A percentile compares a stretch with the other conserved stretches of the same genome.
Evolutionary conservation across 2,329 filamentous ascomycete genomes (phyloP).

Genomic region (Ophiosphaerella herpotricha): DNA sequence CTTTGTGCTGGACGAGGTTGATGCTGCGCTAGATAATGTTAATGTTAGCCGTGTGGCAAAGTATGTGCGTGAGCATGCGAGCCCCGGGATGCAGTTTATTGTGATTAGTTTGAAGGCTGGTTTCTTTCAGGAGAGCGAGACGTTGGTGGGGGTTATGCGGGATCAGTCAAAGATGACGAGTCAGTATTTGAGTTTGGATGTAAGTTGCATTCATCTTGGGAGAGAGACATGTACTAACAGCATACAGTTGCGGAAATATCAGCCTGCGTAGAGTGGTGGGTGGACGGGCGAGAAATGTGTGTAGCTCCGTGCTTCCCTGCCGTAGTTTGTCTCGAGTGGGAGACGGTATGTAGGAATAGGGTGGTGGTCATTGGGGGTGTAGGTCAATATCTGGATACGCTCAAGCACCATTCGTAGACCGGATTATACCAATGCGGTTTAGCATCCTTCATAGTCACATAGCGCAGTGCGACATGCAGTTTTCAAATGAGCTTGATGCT

Average conservation of each 20-base stretch:
- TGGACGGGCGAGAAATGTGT: no score
- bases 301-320: no score
- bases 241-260: slow-evolving; percentile 34
- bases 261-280: slow-evolving; percentile 6
- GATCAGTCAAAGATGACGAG: slow-evolving; percentile 94
- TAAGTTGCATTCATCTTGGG: slow-evolving; percentile 58
- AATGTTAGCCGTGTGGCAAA: slow-evolving; percentile 96
- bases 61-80: slow-evolving; percentile 92
- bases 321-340: no score
- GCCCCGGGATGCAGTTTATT: slow-evolving; percentile 98
- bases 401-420: no score
- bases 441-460: no score
- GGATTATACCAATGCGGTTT: no score
- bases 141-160: slow-evolving; percentile 90
- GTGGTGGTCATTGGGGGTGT: no score
- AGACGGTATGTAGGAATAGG: no score
- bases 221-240: slow-evolving; percentile 11
- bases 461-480: no score
- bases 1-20: slow-evolving; percentile 97
- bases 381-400: no score
- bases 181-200: slow-evolving; percentile 89
- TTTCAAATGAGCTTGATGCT: no score
- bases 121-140: slow-evolving; percentile 95
- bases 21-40: slow-evolving; percentile 96
- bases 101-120: slow-evolving; percentile 96